Evolutionary conservation across 176 grass and related monocot genomes (phyloP), one percentile per base, ranked within the genome.

Genomic region (Eleusine indica): DNA sequence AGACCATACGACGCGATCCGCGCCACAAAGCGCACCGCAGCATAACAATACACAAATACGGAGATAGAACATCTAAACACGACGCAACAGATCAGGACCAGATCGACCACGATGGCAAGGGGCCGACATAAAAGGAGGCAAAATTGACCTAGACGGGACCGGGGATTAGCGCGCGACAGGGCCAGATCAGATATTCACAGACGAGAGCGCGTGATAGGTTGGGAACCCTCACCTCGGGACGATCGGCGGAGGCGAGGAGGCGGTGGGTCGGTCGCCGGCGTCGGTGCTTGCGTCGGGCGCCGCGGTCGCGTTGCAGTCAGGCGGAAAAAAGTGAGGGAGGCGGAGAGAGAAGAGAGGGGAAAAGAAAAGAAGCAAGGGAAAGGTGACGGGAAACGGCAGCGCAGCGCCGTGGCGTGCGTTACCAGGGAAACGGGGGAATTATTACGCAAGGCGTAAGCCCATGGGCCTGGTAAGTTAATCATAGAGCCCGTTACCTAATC

Each of bases 301-400:
- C 56, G 82, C 32, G 47, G 44, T 11, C 28, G 41, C 30, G 43
- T 21, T 43, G 42, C 42, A 17, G 80, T 11, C n/a, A 4, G 49
- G 83, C 4, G 15, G 17, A 18, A 17, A 4, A 56, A 19, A 6
- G 15, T 4, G 51, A 54, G 16, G 18, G 52, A 57, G 53, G 17
- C 5, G 18, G 7, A 18, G 16, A 18, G 18, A 21, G 18, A 57
- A 1, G 16, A 21, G 53, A 51, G 48, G 48, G 48, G 48, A 51
- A 51, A 51, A 9, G 43, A 43, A 46, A 46, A 46, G 32, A 35
- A 35, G 32, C 32, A 51, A 51, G 14, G 51, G 14, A 16, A 53
- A 57, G 53, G 53, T 21, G 17, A 57, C 53, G 57, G 57, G 41
- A 46, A 83, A 25, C 64, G 78, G 64, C 18, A 52, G 77, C n/a